Percentiles rank a stretch among this genome's conserved stretches.
phyloP scores from a whole-genome alignment of 176 grass and related monocot species.

The Avena insularis region DNA sequence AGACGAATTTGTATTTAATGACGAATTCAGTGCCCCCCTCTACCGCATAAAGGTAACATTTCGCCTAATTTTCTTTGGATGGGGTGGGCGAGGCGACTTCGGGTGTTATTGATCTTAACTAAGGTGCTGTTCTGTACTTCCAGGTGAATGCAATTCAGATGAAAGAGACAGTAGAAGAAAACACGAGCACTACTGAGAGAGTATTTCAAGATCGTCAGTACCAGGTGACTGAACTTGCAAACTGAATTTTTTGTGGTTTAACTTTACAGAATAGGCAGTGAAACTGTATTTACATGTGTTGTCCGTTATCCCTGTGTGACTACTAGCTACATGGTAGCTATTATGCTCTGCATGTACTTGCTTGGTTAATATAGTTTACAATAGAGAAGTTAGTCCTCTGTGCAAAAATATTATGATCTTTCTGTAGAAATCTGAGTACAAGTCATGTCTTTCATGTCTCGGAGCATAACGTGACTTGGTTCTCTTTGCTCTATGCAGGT shows the following conservation, averaged over 20 bases:
- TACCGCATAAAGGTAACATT: constrained; percentile 95
- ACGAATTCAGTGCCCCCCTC: constrained; percentile 89
- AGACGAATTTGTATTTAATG: constrained; percentile 92
- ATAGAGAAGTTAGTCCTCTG: background rate
- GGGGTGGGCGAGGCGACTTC: background rate
- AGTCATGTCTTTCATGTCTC: background rate
- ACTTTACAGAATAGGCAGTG: constrained; percentile 3
- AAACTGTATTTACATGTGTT: background rate
- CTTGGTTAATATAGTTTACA: background rate
- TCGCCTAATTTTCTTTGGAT: background rate
- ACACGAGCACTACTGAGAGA: constrained; percentile 97
- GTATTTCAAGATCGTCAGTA: constrained; percentile 98
- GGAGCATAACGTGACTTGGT: constrained; percentile 14
- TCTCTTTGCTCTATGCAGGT: constrained; percentile 58
- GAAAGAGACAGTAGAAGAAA: constrained; percentile 99
- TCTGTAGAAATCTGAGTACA: background rate
- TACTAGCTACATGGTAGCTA: constrained; percentile 20
- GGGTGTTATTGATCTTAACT: constrained; percentile 37
- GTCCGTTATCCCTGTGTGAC: background rate
- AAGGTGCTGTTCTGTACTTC: constrained; percentile 40
- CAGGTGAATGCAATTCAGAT: constrained; percentile 99
- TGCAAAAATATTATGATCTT: background rate
- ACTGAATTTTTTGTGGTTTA: background rate
- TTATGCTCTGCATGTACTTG: constrained; percentile 5
- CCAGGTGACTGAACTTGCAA: constrained; percentile 59